Evolutionary conservation across 2,329 filamentous ascomycete genomes (phyloP), one percentile per base, ranked within the genome.

Genomic region (Pseudogymnoascus sp.): DNA sequence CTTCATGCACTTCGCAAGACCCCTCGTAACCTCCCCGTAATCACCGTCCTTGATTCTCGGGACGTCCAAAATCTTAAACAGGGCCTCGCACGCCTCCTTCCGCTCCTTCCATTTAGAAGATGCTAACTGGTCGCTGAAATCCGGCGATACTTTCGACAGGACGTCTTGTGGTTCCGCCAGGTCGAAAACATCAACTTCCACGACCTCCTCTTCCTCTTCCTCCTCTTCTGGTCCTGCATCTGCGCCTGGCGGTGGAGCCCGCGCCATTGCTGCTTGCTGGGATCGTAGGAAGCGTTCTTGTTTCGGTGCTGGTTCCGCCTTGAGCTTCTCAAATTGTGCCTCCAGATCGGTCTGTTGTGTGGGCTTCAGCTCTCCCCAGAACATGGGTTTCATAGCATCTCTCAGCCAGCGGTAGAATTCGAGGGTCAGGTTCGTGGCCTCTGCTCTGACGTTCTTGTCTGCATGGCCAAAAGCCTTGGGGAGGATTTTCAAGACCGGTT

Each of bases 31-130:
- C 71, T 98, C 93, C 74, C 88, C 85, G 73, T 92, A 98, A 63
- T 91, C 89, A 6, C 86, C 90, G 70, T 98, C 93, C 75, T 96
- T 96, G 75, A 99, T 96, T 67, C 89, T 85, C 13, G 93, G 92
- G 43, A 96, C 88, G 70, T 96, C 96, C 63, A 96, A 77, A 2
- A 86, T 82, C 13, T 84, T 84, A 70, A 88, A 89, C 0, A 97
- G 81, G 8, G 85, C 91, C 66, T 99, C 95, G 2, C 98, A 81
- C 0, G 90, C 91, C 70, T 99, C 95, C 76, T 99, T 99, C 67
- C 95, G 84, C 69, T 99, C 96, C 74, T 99, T 99, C 95, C 95
- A 99, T 75, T 99, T 99, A 0, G 93, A 88, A 8, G 93, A 98
- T 0, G 84, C 88, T 31, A 99, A 79, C 65, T 89, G 87, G 21